Evolutionary conservation across 225 moss, liverwort and hornwort genomes (phyloP), one percentile per base, ranked within the genome.

Genomic region (Lunularia cruciata): DNA sequence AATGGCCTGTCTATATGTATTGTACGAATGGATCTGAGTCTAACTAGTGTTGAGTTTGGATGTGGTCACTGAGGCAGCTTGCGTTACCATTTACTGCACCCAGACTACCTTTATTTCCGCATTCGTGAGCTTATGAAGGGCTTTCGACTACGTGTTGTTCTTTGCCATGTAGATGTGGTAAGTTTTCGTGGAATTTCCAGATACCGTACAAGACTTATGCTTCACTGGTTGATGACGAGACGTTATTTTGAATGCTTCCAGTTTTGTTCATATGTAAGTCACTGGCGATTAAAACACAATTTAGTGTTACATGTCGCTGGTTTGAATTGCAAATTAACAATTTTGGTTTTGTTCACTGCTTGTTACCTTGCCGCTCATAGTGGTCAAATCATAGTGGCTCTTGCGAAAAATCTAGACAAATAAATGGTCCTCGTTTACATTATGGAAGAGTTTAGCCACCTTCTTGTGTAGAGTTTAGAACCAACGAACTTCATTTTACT

Each of bases 111-210:
- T 63, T 98, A 86, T 79, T 91, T 90, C 60, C 90, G 93, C 35
- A 98, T 98, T 30, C 89, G 96, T 75, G 96, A 98, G 82, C 78
- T 98, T 69, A 93, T 89, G 80, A 98, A 93, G 85, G 89, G 93
- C 53, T 98, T 89, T 45, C 90, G 96, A 10, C 75, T 91, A 47
- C 87, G 93, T 46, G 87, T 93, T 66, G 77, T 98, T n/a, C 84
- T 98, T 42, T 98, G 96, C 72, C 89, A 98, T 64, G 73, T 98
- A 57, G 96, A 98, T 80, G 82, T 98, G 92, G 96, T 98, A 87
- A 91, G 92, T 75, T 7, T 14, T 63, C 35, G 19, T 15, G 35
- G 49, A 47, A 62, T 20, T 22, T 67, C 51, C n/a, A n/a, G n/a
- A n/a, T 67, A 36, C 40, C 16, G 48, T 61, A n/a, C 39, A 61